A percentile compares a stretch with the other conserved stretches of the same genome.
Conservation (phyloP, 2,329 filamentous ascomycete species). For the Alternaria ventricosa region DNA sequence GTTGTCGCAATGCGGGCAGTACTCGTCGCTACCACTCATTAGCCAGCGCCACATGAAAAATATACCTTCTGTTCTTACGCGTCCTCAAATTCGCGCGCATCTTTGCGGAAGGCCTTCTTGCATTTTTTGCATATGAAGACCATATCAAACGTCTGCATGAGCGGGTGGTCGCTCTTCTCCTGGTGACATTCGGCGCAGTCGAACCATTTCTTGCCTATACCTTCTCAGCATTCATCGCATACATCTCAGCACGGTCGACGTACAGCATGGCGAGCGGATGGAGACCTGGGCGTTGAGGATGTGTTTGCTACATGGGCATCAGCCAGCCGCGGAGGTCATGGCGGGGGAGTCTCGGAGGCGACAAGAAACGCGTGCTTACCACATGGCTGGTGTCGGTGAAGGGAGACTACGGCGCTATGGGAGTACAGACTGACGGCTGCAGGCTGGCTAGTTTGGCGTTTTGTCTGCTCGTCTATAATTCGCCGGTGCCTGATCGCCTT, state of each 20-base stretch:
- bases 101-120: constrained; percentile 97
- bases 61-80: constrained; percentile 39
- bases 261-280: constrained; percentile 95
- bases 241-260: constrained; percentile 41
- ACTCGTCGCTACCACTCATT: constrained; percentile 74
- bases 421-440: constrained; percentile 1
- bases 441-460: constrained; percentile 6
- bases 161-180: constrained; percentile 78
- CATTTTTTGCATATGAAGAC: constrained; percentile 98
- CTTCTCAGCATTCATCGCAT: constrained; percentile 8
- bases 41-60: constrained; percentile 4
- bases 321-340: constrained; percentile 26
- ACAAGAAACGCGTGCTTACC: constrained; percentile 27
- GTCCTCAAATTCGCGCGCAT: constrained; percentile 90
- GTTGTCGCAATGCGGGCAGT: constrained; percentile 98
- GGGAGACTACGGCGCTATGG: constrained; percentile 1
- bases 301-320: constrained; percentile 75
- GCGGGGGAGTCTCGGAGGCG: constrained; percentile 16
- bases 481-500: constrained; percentile 28
- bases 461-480: constrained; percentile 12
- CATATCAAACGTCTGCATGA: constrained; percentile 85
- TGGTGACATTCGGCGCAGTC: constrained; percentile 95
- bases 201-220: constrained; percentile 90
- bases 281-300: constrained; percentile 97
- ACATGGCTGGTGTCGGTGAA: constrained; percentile 26